Percentiles rank a stretch among this genome's conserved stretches.
Conservation (phyloP, 2,329 filamentous ascomycete genomes). For the Sphaerulina populicola region DNA sequence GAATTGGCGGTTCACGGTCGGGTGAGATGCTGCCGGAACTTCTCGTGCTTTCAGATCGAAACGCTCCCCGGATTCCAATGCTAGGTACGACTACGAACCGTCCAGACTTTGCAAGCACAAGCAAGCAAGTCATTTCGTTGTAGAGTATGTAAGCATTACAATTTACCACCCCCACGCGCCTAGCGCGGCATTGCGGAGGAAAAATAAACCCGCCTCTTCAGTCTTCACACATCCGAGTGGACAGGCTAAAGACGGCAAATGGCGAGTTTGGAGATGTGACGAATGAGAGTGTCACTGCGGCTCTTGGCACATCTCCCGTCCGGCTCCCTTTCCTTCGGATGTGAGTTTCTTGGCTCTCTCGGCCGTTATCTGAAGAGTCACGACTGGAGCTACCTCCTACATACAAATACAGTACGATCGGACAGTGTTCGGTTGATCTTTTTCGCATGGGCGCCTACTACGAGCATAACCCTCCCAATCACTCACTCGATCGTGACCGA, state of each 20-base stretch:
- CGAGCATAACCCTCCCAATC: too few species aligned
- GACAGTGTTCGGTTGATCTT: not conserved
- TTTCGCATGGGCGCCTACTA: too few species aligned
- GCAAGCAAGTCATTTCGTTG: not conserved
- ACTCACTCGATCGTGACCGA: too few species aligned
- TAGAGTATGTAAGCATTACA: not conserved
- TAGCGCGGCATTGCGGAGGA: not conserved
- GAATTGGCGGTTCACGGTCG: not conserved
- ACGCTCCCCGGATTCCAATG: not conserved
- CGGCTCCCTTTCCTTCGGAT: too few species aligned
- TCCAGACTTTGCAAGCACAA: not conserved
- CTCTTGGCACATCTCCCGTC: too few species aligned
- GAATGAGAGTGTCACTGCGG: too few species aligned
- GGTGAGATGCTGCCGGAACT: not conserved
- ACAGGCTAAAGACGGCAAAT: too few species aligned
- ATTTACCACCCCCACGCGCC: not conserved
- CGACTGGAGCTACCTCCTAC: too few species aligned
- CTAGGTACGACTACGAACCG: not conserved
- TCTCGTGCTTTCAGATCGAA: not conserved
- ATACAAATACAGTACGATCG: too few species aligned
- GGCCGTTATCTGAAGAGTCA: not conserved
- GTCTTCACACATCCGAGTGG: too few species aligned
- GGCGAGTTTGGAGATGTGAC: too few species aligned
- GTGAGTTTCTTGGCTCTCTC: not conserved
- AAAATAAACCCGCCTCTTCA: too few species aligned